Evolutionary conservation across 352 stramenopile genomes (phyloP), one percentile per base, ranked within the genome.

Genomic region (Globisporangium paddicum): DNA sequence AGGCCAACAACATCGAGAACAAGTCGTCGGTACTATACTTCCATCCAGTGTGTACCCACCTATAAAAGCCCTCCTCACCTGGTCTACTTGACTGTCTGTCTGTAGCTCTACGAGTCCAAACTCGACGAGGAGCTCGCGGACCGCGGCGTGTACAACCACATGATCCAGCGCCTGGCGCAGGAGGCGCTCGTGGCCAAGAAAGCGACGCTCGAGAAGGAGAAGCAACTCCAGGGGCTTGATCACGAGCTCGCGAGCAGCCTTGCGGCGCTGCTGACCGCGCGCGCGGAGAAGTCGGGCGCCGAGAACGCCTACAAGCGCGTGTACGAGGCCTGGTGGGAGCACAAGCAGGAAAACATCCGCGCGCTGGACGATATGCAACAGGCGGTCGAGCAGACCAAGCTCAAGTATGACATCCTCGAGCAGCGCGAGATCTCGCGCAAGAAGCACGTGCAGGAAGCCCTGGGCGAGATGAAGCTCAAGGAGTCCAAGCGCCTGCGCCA

Each of bases 131-230:
- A 93, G 55, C 53, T 89, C 14, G 70, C 67, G 0, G 83, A 93
- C 30, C 73, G 74, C 7, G 79, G 80, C 10, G 78, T 93, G 44
- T 93, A 91, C 68, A 90, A 73, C 38, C 81, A 93, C 63, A 93
- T 90, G 84, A 90, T 93, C 62, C 70, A 90, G 42, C 79, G 84
- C 6, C 58, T 93, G 25, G 71, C 76, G 6, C 68, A 67, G 19
- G 84, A 93, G 49, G 75, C 82, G 7, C 61, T 87, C 0, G 62
- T 63, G 1, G 72, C 77, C 19, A 93, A 89, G 66, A 93, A 93
- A 48, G 56, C 66, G 16, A 89, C 77, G 26, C 42, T 86, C 16
- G 70, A 77, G 21, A 84, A 83, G 25, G 83, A 93, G 60, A 81
- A 86, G 28, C 60, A 81, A 25, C 65, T 93, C 19, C 55, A 75